A percentile compares a stretch with the other conserved stretches of the same genome.
Conservation (phyloP, 768 basidiomycete genomes). For the Podaxis sp. region DNA sequence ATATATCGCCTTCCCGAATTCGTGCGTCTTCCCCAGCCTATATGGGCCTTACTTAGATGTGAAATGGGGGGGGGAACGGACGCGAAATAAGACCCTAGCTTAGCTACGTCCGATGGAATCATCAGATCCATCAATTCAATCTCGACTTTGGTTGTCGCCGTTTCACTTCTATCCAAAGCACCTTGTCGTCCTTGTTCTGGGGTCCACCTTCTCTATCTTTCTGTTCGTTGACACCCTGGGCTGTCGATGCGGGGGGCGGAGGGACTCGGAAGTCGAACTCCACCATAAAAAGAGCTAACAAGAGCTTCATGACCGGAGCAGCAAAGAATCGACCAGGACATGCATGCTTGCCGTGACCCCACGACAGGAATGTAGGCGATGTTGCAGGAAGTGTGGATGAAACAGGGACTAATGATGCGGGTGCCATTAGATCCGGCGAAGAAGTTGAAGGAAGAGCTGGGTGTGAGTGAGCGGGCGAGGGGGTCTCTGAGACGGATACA, state of each 20-base stretch:
- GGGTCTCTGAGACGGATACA: not conserved
- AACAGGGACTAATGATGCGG: not conserved
- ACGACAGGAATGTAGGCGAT: constrained; percentile 25
- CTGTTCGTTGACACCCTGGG: not conserved
- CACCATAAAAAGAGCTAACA: constrained; percentile 10
- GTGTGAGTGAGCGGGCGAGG: not conserved
- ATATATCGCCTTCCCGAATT: no score
- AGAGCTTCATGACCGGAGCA: constrained; percentile 12
- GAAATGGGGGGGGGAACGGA: not conserved
- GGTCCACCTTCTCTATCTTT: not conserved
- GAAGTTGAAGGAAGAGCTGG: not conserved
- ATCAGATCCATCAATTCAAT: not conserved
- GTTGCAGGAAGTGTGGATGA: constrained; percentile 16
- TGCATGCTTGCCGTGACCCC: constrained; percentile 31
- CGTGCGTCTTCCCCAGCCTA: no score
- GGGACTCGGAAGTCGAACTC: constrained; percentile 8
- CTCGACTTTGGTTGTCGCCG: not conserved
- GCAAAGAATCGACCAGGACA: constrained; percentile 23
- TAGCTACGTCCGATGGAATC: not conserved
- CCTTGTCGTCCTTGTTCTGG: not conserved
- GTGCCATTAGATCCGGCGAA: not conserved
- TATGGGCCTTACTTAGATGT: no score
- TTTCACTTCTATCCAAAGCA: constrained; percentile 5
- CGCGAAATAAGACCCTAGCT: not conserved
- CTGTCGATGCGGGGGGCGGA: not conserved